These are phyloP conservation scores for Pseudodiploospora longispora DNA, from an alignment of 2,329 filamentous ascomycete species.

Conservation along the genomic window DNA sequence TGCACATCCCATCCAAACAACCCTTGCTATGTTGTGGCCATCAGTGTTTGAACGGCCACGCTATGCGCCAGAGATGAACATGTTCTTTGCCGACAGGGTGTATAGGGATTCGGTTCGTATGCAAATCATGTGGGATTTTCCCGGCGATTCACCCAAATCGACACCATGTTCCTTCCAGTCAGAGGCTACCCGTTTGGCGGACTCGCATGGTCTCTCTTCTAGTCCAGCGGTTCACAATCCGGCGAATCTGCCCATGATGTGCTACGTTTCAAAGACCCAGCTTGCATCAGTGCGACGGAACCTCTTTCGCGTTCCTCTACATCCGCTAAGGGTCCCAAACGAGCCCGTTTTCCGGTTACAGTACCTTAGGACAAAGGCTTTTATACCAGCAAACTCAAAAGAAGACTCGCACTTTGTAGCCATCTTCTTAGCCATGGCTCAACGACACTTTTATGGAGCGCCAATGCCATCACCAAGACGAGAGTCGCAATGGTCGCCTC, in stretches of 20 bases:
- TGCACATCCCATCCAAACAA: conserved; percentile 32
- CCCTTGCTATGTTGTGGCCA: conserved; percentile 39
- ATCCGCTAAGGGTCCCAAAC: conserved; percentile 34
- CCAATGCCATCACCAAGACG: conserved; percentile 14
- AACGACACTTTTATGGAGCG: conserved; percentile 40
- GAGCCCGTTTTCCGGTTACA: conserved; percentile 41
- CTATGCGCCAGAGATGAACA: conserved; percentile 32
- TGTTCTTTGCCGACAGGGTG: conserved; percentile 40
- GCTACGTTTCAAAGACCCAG: conserved; percentile 41
- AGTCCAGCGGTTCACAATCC: conserved; percentile 14
- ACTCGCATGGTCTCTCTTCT: conserved; percentile 19
- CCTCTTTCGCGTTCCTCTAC: conserved; percentile 37
- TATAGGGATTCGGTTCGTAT: conserved; percentile 39
- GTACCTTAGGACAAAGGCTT: conserved; percentile 35
- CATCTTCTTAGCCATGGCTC: conserved; percentile 49
- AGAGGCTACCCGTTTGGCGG: conserved; percentile 26
- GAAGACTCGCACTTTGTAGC: conserved; percentile 46
- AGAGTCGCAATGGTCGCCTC: conserved; percentile 19
- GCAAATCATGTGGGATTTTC: conserved; percentile 42
- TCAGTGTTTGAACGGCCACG: conserved; percentile 21
- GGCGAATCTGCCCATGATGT: conserved; percentile 26
- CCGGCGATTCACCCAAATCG: conserved; percentile 15
- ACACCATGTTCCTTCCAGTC: conserved; percentile 26
- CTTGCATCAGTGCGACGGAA: conserved; percentile 37
- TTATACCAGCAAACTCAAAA: conserved; percentile 39